Base-by-base conservation (phyloP, 495 filamentous ascomycete genomes). In the Aeminium ludgeri region DNA sequence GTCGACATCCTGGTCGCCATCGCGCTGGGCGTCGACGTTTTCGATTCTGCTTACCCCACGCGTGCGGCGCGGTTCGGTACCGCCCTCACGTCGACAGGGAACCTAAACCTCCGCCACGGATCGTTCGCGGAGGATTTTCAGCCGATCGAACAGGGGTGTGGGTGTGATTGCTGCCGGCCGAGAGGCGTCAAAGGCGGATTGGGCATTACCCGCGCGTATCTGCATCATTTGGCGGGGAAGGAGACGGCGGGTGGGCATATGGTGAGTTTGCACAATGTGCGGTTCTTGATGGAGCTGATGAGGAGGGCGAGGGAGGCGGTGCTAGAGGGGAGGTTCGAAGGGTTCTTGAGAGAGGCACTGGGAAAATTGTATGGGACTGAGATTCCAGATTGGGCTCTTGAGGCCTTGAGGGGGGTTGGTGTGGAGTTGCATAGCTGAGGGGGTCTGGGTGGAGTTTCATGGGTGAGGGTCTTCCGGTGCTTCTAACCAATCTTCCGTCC, bases 21-120 rank as follows among this genome's bases (percentile, higher is more conserved):
- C 10, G 89, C 89, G 10, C 70, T 97, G 4, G 89, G 89, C 3
- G 89, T 91, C 17, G 89, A 97, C 56, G 96, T 97, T 91, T 97
- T 97, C 58, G 89, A 97, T 63, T 97, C 91, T 54, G 89, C 96
- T 5, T 97, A 91, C 91, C 91, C 87, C 6, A 97, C 89, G 18
- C 70, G 89, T 30, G 96, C 89, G 18, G 89, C 91, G 10, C 75
- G 89, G 20, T 97, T 96, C 52, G 89, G 89, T 7, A 91, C 93
- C 53, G 89, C 91, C 27, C 73, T 96, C 42, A 91, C 85, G 7
- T 73, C 78, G 38, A 55, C 66, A 17, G 89, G 89, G 18, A 74
- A 77, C 12, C 64, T 95, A 27, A 94, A 95, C 54, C 65, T 96
- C 20, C 78, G 83, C 27, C 72, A 83, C 50, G 67, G 75, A n/a